A percentile compares a stretch with the other conserved stretches of the same genome.
Conservation (phyloP, 805 yeast genomes). For the Groenewaldozyma salmanticensis region DNA sequence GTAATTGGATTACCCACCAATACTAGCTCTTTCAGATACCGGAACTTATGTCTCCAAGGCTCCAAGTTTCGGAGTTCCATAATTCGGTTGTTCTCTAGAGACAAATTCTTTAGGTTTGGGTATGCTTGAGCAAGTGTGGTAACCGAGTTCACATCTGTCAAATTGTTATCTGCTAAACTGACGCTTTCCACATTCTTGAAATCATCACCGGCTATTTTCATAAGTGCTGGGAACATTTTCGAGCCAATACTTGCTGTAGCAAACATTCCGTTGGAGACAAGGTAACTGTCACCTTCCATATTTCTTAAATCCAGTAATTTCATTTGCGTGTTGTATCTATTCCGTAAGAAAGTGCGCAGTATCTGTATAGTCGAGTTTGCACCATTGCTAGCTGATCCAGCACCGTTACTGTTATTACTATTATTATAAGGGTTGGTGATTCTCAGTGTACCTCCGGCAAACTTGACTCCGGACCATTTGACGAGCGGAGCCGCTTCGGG, state of each 20-base stretch:
- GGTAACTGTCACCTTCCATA: conserved; percentile 53
- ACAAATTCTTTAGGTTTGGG: conserved; percentile 69
- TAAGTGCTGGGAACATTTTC: conserved; percentile 82
- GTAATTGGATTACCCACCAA: conserved; percentile 67
- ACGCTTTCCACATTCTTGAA: conserved; percentile 50
- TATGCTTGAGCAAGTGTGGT: conserved; percentile 60
- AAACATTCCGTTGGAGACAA: conserved; percentile 56
- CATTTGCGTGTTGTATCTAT: conserved; percentile 55
- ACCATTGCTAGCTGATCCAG: conserved; percentile 13
- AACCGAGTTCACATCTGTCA: conserved; percentile 51
- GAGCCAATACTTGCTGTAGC: conserved; percentile 51
- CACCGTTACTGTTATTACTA: conserved; percentile 3
- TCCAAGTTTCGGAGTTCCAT: conserved; percentile 51
- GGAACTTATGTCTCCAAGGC: conserved; percentile 68
- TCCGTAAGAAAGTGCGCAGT: conserved; percentile 47
- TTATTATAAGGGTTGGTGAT: conserved; percentile 32
- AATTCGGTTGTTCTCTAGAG: conserved; percentile 69
- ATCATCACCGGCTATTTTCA: conserved; percentile 62
- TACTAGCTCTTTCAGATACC: conserved; percentile 64
- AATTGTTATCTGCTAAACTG: conserved; percentile 39
- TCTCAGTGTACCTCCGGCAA: conserved; percentile 63
- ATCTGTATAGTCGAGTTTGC: conserved; percentile 43
- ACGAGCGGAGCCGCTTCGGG: conserved; percentile 50
- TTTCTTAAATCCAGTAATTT: conserved; percentile 61
- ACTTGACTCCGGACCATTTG: conserved; percentile 65